phyloP scores from a whole-genome alignment of 139 green algal genomes.

The Volvox africanus region DNA sequence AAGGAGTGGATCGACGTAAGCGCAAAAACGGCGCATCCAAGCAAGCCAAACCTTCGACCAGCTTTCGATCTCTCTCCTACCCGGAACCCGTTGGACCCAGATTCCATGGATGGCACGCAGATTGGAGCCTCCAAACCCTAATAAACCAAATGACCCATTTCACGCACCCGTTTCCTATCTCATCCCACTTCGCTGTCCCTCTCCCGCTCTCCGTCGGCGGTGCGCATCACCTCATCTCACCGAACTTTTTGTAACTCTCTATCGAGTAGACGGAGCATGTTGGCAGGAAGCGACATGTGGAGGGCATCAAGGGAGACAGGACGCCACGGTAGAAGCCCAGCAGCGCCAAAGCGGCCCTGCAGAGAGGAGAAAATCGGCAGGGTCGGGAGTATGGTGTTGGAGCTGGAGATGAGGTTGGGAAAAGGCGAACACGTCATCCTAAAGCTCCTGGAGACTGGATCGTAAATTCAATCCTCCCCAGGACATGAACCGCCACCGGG shows the following conservation, averaged over 20 bases:
- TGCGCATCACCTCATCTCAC: conserved; percentile 29
- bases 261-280: conserved; percentile 84
- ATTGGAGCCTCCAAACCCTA: neutral
- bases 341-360: conserved; percentile 66
- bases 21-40: too few relatives aligned
- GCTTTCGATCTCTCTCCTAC: too few relatives aligned
- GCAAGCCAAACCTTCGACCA: too few relatives aligned
- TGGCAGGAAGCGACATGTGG: conserved; percentile 85
- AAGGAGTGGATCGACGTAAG: too few relatives aligned
- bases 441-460: too few relatives aligned
- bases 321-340: conserved; percentile 79
- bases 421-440: too few relatives aligned
- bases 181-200: neutral
- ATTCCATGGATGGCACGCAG: neutral
- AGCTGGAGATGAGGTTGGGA: too few relatives aligned
- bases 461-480: neutral
- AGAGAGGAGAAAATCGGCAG: neutral
- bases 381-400: too few relatives aligned
- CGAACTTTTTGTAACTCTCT: conserved; percentile 75
- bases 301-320: conserved; percentile 83
- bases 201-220: neutral
- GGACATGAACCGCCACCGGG: too few relatives aligned
- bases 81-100: neutral
- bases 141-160: neutral
- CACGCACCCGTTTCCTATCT: neutral